Evolutionary conservation across 2,329 filamentous ascomycete species (phyloP), one percentile per base, ranked within the genome.

Genomic region (Apiospora aurea): DNA sequence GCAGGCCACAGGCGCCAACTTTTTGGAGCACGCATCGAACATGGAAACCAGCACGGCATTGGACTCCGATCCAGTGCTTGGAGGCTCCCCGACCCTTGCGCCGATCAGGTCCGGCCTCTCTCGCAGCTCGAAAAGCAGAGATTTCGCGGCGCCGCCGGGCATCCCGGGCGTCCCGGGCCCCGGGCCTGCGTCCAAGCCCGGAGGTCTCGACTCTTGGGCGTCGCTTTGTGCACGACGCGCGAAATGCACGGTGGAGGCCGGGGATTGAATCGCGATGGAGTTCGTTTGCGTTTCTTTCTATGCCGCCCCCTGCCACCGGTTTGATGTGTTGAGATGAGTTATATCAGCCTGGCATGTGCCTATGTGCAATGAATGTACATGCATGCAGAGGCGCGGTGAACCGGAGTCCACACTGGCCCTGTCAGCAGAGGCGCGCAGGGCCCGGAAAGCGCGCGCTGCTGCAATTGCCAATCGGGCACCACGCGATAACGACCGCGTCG

Each of bases 31-130:
- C 29, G 8, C 49, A 41, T 64, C 57, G 57, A 64, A 41, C 41
- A 34, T 41, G 24, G n/a, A 43, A 51, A 10, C 13, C 16, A 61
- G 51, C 29, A 61, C 53, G 38, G 29, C 16, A 38, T 6, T 14
- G 26, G 26, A 29, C 26, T 29, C 26, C 26, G 3, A 29, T 29
- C 26, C 26, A 2, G 26, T 29, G 26, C 26, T 29, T 29, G 53
- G 53, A 64, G 57, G 7, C 18, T n/a, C 4, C 57, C 57, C 14
- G 57, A 38, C n/a, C 57, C 34, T 18, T 64, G 57, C 34, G 57
- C 34, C 57, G 57, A 64, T 64, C 57, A 64, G 18, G 34, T 34
- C 57, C 57, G 57, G 57, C 34, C 21, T n/a, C 34, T 43, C 18
- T 64, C 57, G n/a, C 26, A 24, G n/a, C 21, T 38, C n/a, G 18